A percentile compares a stretch with the other conserved stretches of the same genome.
Conservation (phyloP, 768 basidiomycete genomes). For the Kwoniella pini region DNA sequence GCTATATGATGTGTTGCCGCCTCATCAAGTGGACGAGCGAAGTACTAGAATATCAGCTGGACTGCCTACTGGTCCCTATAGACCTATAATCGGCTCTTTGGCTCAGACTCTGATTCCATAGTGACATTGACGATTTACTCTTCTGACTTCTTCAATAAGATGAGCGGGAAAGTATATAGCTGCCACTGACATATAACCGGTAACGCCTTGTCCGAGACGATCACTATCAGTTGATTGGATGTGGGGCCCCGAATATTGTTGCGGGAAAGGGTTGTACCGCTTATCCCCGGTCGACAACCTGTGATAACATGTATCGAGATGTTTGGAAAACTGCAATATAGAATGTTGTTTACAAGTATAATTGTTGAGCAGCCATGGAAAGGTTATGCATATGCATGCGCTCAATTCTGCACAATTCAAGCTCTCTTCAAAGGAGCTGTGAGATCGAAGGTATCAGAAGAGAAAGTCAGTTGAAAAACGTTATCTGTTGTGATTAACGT, state of each 20-base stretch:
- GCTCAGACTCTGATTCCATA: conserved; percentile 30
- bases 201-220: background rate
- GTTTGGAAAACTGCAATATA: background rate
- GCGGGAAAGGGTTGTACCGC: no score
- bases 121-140: background rate
- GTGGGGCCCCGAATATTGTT: background rate
- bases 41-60: conserved; percentile 36
- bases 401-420: no score
- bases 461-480: background rate
- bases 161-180: background rate
- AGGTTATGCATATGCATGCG: no score
- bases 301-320: background rate
- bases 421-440: no score
- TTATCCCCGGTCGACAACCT: background rate
- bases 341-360: background rate
- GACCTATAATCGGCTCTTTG: conserved; percentile 31
- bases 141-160: background rate
- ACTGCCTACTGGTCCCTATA: conserved; percentile 20
- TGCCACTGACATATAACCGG: conserved; percentile 3
- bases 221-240: conserved; percentile 1
- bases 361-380: no score
- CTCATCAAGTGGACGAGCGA: conserved; percentile 39
- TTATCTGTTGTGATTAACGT: conserved; percentile 8
- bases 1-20: conserved; percentile 35
- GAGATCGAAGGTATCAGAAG: background rate